These are phyloP conservation scores for Fusarium mangiferae DNA, from an alignment of 2,329 filamentous ascomycete genomes.

Conservation along the genomic window DNA sequence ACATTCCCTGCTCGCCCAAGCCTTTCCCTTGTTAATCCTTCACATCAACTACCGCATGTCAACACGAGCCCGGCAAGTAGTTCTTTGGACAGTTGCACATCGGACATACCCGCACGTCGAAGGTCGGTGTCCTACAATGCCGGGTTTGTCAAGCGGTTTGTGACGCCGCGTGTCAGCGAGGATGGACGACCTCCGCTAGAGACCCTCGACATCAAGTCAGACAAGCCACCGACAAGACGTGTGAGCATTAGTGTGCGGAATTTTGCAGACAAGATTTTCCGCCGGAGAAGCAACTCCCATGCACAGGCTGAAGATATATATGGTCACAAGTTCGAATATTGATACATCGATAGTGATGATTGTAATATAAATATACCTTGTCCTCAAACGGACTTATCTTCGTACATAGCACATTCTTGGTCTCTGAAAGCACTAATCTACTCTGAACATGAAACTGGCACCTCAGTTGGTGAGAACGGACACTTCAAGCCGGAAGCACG, in stretches of 20 bases:
- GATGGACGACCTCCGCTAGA: slow-evolving; percentile 40
- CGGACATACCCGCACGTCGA: slow-evolving; percentile 36
- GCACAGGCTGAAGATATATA: slow-evolving; percentile 41
- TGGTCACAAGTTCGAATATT: slow-evolving; percentile 41
- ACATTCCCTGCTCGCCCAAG: slow-evolving; percentile 34
- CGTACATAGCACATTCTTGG: background rate
- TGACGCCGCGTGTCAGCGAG: slow-evolving; percentile 39
- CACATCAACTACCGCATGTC: slow-evolving; percentile 21
- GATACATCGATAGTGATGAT: slow-evolving; percentile 27
- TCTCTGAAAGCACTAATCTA: background rate
- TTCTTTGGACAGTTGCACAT: slow-evolving; percentile 23
- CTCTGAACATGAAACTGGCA: background rate
- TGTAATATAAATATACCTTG: slow-evolving; percentile 38
- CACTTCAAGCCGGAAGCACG: slow-evolving; percentile 20
- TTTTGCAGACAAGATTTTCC: slow-evolving; percentile 45
- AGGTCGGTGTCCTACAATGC: slow-evolving; percentile 41
- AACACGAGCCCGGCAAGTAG: slow-evolving; percentile 34
- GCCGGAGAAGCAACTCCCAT: slow-evolving; percentile 43
- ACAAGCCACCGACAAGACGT: slow-evolving; percentile 41
- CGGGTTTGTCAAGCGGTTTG: slow-evolving; percentile 41
- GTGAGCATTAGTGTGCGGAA: slow-evolving; percentile 44
- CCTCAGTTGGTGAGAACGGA: background rate
- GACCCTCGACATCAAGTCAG: slow-evolving; percentile 31
- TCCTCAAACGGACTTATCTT: slow-evolving; percentile 2
- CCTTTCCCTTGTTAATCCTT: slow-evolving; percentile 26